A percentile compares a stretch with the other conserved stretches of the same genome.
These are phyloP conservation scores for Pseudogymnoascus sp. DNA, from an alignment of 2,329 filamentous ascomycete species.

Conservation along the genomic window DNA sequence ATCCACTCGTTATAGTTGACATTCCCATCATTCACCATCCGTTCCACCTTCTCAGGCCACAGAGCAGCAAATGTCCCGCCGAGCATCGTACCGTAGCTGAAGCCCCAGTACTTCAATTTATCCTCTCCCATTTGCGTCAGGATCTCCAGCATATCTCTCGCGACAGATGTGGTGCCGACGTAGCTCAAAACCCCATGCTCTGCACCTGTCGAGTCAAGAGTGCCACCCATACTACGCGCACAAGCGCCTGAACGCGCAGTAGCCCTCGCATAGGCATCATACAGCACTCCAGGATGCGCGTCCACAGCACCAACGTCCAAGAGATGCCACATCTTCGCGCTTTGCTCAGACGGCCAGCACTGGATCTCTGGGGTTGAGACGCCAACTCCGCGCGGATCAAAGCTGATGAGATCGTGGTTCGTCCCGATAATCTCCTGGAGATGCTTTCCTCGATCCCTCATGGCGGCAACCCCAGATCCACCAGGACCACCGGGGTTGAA, in stretches of 20 bases:
- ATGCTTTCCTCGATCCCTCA: conserved; percentile 20
- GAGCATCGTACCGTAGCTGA: conserved; percentile 42
- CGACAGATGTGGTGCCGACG: conserved; percentile 28
- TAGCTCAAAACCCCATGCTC: conserved; percentile 26
- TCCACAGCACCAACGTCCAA: conserved; percentile 40
- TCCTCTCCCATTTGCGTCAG: conserved; percentile 24
- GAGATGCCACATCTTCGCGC: conserved; percentile 37
- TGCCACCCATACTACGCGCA: conserved; percentile 20
- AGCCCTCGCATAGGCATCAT: conserved; percentile 39
- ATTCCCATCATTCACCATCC: conserved; percentile 31
- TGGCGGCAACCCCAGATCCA: conserved; percentile 33
- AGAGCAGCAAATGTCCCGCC: conserved; percentile 39
- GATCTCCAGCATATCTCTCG: conserved; percentile 32
- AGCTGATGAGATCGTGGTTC: conserved; percentile 40
- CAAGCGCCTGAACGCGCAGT: conserved; percentile 38
- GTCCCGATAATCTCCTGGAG: conserved; percentile 34
- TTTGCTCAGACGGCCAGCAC: conserved; percentile 41
- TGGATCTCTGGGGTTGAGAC: conserved; percentile 43
- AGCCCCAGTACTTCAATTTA: conserved; percentile 42
- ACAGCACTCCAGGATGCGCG: conserved; percentile 39
- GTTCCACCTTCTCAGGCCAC: conserved; percentile 35
- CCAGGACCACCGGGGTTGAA: conserved; percentile 43
- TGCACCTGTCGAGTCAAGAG: conserved; percentile 19
- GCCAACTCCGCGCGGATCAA: conserved; percentile 45
- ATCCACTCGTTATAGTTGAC: conserved; percentile 25